Conservation (phyloP, 2,329 filamentous ascomycete genomes). For the Colletotrichum sidae region DNA sequence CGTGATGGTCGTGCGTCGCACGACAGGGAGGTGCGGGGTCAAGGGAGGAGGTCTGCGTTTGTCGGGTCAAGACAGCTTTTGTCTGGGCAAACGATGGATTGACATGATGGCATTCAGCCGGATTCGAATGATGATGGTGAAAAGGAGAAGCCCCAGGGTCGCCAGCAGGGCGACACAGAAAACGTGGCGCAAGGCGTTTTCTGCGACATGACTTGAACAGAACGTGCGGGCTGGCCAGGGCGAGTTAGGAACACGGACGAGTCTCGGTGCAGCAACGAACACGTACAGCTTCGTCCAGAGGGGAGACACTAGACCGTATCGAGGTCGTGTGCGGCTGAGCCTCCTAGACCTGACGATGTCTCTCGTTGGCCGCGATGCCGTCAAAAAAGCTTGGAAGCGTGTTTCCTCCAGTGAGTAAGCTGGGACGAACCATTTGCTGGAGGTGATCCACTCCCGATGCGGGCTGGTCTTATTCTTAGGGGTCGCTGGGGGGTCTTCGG, state of each 20-base stretch:
- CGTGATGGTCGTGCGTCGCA: too few relatives aligned
- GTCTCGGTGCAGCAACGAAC: too few relatives aligned
- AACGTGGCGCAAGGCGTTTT: slow-evolving; percentile 32
- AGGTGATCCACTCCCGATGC: slow-evolving; percentile 13
- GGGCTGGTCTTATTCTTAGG: slow-evolving; percentile 33
- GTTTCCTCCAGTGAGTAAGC: slow-evolving; percentile 1
- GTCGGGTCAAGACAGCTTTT: slow-evolving; percentile 3
- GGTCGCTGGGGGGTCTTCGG: slow-evolving; percentile 26
- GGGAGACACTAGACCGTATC: not conserved
- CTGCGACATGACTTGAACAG: slow-evolving; percentile 30
- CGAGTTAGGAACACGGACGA: not conserved
- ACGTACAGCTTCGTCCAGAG: too few relatives aligned
- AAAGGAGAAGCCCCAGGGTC: not conserved
- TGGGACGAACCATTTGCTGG: slow-evolving; percentile 3
- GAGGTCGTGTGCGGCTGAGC: slow-evolving; percentile 34
- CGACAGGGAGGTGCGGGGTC: slow-evolving; percentile 7
- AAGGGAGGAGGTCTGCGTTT: not conserved
- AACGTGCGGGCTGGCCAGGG: slow-evolving; percentile 9
- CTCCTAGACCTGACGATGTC: slow-evolving; percentile 9
- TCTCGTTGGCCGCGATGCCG: slow-evolving; percentile 5
- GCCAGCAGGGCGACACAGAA: slow-evolving; percentile 2
- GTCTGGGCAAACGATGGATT: not conserved
- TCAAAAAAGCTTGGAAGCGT: not conserved
- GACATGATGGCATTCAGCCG: slow-evolving; percentile 9
- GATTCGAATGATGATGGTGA: not conserved